These are phyloP conservation scores for Verticillium dahliae DNA, from an alignment of 2,329 filamentous ascomycete species.

Conservation along the genomic window DNA sequence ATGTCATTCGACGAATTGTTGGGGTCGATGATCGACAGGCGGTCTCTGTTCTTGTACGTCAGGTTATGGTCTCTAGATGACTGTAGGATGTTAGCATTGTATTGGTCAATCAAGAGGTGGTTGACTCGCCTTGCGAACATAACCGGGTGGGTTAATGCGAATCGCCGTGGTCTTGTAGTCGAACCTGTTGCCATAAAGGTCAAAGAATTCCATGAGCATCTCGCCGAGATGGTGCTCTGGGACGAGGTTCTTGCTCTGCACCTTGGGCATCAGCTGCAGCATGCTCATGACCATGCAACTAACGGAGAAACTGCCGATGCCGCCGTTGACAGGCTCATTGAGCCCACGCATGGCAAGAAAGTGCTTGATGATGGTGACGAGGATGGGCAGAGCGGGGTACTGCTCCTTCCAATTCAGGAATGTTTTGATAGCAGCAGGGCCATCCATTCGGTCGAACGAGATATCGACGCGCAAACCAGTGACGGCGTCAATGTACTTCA, in stretches of 20 bases:
- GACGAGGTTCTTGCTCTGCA: constrained; percentile 53
- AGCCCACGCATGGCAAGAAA: constrained; percentile 82
- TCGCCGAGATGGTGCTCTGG: constrained; percentile 68
- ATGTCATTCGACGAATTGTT: constrained; percentile 85
- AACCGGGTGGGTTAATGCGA: constrained; percentile 65
- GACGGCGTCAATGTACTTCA: constrained; percentile 77
- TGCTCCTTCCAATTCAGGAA: constrained; percentile 73
- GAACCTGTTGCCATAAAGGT: constrained; percentile 82
- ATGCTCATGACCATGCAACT: constrained; percentile 91
- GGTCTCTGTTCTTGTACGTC: constrained; percentile 53
- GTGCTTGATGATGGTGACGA: constrained; percentile 88
- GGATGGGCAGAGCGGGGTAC: constrained; percentile 77
- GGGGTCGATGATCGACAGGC: constrained; percentile 86
- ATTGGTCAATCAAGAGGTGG: not conserved
- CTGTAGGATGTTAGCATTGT: not conserved
- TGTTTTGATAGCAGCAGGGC: constrained; percentile 71
- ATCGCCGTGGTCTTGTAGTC: constrained; percentile 67
- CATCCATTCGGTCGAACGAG: constrained; percentile 88
- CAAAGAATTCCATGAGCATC: constrained; percentile 79
- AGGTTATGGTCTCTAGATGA: constrained; percentile 18
- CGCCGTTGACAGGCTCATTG: constrained; percentile 87
- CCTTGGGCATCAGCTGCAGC: constrained; percentile 70
- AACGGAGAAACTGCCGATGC: constrained; percentile 87
- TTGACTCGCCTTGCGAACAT: constrained; percentile 64
- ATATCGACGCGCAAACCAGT: constrained; percentile 85